Base-by-base conservation (phyloP, 768 basidiomycete genomes). In the Roridomyces roridus region DNA sequence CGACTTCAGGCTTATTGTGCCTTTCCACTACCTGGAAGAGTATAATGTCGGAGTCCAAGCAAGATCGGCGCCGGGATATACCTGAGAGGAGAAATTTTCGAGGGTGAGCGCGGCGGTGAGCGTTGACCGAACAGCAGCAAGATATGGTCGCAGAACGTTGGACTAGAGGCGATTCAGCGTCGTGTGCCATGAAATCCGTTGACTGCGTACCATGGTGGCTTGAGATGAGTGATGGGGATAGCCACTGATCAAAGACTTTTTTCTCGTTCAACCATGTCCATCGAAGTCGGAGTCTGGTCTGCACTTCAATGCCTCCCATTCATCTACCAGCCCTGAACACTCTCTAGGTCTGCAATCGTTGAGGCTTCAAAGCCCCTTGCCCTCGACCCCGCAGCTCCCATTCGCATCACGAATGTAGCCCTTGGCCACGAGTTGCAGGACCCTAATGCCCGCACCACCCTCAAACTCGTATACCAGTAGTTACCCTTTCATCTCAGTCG, bases 51-150 rank as follows among this genome's bases (percentile, higher is more conserved):
- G n/a, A n/a, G n/a, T n/a, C n/a, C n/a, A n/a, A n/a, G n/a, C n/a
- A n/a, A n/a, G n/a, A n/a, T n/a, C n/a, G n/a, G n/a, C n/a, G n/a
- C n/a, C n/a, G n/a, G n/a, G n/a, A n/a, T n/a, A n/a, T n/a, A 97
- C 89, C 84, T 99, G 96, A 11, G 96, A 98, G 45, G 94, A 86
- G 80, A 99, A 99, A 83, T 96, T 94, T 79, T 99, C 94, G 59
- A 99, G 81, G 1, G 96, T 98, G 64, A 99, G 80, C 3, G 97
- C 96, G 26, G 97, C 96, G n/a, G 96, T 98, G 46, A 99, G 81
- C 21, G 97, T 97, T 6, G 94, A 94, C 62, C 97, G 83, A 52
- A 99, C 97, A 18, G 95, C 95, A 21, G 93, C 91, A 50, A 99
- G 89, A 75, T 99, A 98, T 4, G 96, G 96, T 68, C 96, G 84